Evolutionary conservation across 129 eudicot genomes (phyloP).

Genomic region (Saussurea involucrata): DNA sequence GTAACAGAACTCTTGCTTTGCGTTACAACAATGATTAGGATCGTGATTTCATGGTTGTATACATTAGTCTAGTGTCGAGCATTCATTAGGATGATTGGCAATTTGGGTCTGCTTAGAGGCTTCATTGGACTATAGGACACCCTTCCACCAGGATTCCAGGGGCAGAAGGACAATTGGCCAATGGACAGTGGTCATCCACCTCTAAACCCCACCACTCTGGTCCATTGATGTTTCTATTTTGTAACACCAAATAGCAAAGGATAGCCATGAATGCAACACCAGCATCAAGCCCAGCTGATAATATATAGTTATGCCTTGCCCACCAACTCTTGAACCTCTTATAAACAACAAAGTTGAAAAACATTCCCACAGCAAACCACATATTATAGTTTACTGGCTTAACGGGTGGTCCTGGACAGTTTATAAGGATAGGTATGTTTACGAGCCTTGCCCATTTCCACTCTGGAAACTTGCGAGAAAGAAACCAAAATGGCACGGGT

Average conservation of each 20-base stretch:
- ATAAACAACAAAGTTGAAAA: conserved; percentile 65
- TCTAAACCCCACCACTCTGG: conserved; percentile 84
- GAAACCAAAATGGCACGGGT: conserved; percentile 70
- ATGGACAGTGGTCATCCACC: conserved; percentile 65
- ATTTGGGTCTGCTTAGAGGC: background rate
- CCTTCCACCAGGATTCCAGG: conserved; percentile 49
- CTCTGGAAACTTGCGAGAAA: conserved; percentile 55
- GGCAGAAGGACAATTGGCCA: conserved; percentile 71
- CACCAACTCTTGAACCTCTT: conserved; percentile 70
- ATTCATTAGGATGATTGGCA: background rate
- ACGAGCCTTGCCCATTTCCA: conserved; percentile 59
- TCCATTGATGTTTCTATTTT: conserved; percentile 49
- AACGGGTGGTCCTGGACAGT: conserved; percentile 61
- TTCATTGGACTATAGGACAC: conserved; percentile 54
- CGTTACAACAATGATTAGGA: background rate
- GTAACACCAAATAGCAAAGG: conserved; percentile 63
- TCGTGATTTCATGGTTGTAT: background rate
- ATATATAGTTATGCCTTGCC: conserved; percentile 72
- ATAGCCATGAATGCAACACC: conserved; percentile 90
- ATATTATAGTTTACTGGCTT: conserved; percentile 63
- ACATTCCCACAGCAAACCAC: conserved; percentile 71
- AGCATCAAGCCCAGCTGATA: conserved; percentile 83
- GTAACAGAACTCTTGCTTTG: background rate
- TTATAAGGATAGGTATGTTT: conserved; percentile 59
- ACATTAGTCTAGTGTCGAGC: background rate